Percentiles rank a stretch among this genome's conserved stretches.
phyloP scores from a whole-genome alignment of 257 asterid species.

The Coffea canephora region DNA sequence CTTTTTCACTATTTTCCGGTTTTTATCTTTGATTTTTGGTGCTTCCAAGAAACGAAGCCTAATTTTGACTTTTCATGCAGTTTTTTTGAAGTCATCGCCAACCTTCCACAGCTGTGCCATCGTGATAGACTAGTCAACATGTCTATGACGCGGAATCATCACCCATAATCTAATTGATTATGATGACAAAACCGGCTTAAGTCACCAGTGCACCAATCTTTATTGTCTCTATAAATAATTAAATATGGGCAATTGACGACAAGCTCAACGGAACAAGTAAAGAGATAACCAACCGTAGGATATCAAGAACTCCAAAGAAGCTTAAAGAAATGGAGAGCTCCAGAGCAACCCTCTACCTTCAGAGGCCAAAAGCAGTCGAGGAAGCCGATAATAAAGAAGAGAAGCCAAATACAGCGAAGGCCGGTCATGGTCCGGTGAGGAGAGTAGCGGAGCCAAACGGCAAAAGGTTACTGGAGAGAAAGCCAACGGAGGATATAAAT shows the following conservation, averaged over 20 bases:
- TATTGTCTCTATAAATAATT: not conserved
- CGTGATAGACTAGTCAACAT: not conserved
- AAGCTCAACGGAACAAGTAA: not conserved
- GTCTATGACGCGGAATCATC: not conserved
- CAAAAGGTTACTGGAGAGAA: conserved; percentile 33
- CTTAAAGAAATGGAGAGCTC: not conserved
- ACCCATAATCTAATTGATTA: not conserved
- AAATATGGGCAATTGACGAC: not conserved
- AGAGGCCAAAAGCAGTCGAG: not conserved
- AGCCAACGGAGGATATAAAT: conserved; percentile 51
- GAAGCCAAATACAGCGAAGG: not conserved
- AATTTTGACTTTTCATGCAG: not conserved
- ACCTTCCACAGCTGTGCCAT: not conserved
- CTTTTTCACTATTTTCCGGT: not conserved
- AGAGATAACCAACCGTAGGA: too few species aligned
- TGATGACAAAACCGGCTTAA: not conserved
- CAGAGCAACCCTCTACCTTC: not conserved
- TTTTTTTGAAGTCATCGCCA: not conserved
- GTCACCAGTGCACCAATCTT: not conserved
- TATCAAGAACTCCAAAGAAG: not conserved
- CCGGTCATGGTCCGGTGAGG: not conserved
- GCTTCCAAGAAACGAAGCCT: not conserved
- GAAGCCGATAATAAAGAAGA: not conserved
- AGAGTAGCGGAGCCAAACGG: conserved; percentile 27
- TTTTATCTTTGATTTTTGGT: not conserved